Conservation (phyloP, 2,329 filamentous ascomycete species). For the Fusarium sambucinum region DNA sequence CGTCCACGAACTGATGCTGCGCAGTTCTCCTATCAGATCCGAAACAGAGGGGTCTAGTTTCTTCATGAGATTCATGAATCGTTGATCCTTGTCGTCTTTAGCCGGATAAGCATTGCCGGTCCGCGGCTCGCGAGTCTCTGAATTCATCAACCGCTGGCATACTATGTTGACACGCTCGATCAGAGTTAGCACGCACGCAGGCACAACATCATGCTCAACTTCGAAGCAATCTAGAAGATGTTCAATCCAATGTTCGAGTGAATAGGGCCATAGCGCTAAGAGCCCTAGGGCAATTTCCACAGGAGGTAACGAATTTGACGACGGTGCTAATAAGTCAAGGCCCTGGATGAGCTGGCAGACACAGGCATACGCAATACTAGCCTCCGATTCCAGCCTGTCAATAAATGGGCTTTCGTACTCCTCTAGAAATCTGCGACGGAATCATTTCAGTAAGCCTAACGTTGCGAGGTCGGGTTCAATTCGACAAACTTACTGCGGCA, state of each 20-base stretch:
- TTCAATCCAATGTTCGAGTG: not conserved
- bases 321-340: not conserved
- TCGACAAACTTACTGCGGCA: not conserved
- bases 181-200: not conserved
- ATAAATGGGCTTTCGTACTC: not conserved
- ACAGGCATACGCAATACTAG: conserved; percentile 12
- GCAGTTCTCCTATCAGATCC: not conserved
- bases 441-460: not conserved
- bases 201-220: not conserved
- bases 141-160: not conserved
- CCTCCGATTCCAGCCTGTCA: not conserved
- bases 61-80: not conserved
- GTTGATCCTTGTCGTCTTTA: not conserved
- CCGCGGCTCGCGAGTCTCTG: not conserved
- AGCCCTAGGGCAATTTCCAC: not conserved
- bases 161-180: not conserved
- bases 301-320: not conserved
- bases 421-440: not conserved
- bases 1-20: not conserved
- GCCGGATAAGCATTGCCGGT: not conserved
- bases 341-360: conserved; percentile 12
- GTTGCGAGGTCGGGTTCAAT: not conserved
- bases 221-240: not conserved
- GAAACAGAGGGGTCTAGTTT: not conserved
- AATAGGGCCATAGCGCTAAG: not conserved